Percentiles rank a stretch among this genome's conserved stretches.
Evolutionary conservation across 306 rosid genomes (phyloP).

Genomic region (Rosa multiflora): DNA sequence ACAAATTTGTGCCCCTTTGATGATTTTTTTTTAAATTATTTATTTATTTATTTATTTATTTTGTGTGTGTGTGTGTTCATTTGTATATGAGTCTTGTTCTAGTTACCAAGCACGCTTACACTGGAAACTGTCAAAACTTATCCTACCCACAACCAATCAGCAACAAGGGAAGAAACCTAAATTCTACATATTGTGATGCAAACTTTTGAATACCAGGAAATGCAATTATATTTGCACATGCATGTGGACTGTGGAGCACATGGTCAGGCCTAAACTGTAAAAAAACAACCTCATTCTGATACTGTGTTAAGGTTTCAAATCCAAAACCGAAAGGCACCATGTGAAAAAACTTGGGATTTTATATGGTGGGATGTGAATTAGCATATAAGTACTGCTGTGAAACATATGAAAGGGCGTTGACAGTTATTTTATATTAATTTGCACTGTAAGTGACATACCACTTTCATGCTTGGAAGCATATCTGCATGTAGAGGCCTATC

Average conservation of each 20-base stretch:
- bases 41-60: too few relatives aligned
- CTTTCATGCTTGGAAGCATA: conserved; percentile 35
- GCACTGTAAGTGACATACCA: conserved; percentile 1
- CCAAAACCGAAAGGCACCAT: too few relatives aligned
- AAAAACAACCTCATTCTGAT: too few relatives aligned
- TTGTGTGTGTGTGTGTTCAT: neutral
- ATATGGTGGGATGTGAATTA: too few relatives aligned
- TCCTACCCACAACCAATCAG: neutral
- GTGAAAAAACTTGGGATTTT: too few relatives aligned
- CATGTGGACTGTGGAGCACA: neutral
- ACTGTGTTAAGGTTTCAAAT: too few relatives aligned
- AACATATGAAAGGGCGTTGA: neutral
- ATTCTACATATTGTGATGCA: neutral
- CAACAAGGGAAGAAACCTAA: neutral
- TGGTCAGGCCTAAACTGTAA: neutral
- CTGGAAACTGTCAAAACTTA: neutral
- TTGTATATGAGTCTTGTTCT: neutral
- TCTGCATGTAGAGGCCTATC: conserved; percentile 18
- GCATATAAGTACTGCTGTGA: too few relatives aligned
- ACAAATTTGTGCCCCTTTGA: neutral
- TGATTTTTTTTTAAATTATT: too few relatives aligned
- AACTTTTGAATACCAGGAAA: neutral
- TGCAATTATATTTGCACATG: neutral
- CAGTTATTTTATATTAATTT: neutral
- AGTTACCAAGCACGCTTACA: neutral